These are phyloP conservation scores for Backusella parvicylindrica DNA, from an alignment of 192 early-diverging fungal species.

Conservation along the genomic window DNA sequence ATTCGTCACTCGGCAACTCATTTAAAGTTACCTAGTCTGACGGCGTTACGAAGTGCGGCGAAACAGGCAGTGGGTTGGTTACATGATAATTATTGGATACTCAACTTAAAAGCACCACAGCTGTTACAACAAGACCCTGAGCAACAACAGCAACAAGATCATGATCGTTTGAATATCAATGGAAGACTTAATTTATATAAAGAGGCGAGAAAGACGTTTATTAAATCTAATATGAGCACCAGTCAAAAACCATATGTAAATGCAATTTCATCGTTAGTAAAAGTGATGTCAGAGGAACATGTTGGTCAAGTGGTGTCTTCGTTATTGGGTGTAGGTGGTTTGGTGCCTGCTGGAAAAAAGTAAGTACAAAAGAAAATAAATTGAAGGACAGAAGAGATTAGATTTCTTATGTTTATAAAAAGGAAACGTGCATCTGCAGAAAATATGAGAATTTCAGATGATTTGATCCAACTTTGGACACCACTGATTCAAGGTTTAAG, in stretches of 20 bases:
- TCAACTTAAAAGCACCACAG: conserved; percentile 32
- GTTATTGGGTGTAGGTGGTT: conserved; percentile 49
- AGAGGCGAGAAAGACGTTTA: conserved; percentile 20
- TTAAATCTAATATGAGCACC: conserved; percentile 6
- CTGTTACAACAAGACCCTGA: background rate
- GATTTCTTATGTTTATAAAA: background rate
- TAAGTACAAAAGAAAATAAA: conserved; percentile 16
- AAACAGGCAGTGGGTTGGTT: conserved; percentile 14
- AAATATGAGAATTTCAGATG: conserved; percentile 36
- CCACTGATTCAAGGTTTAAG: conserved; percentile 39
- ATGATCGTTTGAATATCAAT: background rate
- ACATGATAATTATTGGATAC: conserved; percentile 39
- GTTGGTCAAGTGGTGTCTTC: conserved; percentile 47
- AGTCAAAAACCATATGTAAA: background rate
- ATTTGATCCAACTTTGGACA: conserved; percentile 38
- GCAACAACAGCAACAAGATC: background rate
- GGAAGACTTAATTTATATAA: conserved; percentile 24
- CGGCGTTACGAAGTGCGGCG: conserved; percentile 48
- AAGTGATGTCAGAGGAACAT: background rate
- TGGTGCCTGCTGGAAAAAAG: conserved; percentile 57
- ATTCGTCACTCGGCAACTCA: conserved; percentile 65
- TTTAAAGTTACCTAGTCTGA: conserved; percentile 55
- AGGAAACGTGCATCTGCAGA: conserved; percentile 35
- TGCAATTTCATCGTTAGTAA: background rate
- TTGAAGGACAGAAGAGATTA: background rate